Base-by-base conservation (phyloP, 2,329 filamentous ascomycete species). In the Paraphaeosphaeria minitans region DNA sequence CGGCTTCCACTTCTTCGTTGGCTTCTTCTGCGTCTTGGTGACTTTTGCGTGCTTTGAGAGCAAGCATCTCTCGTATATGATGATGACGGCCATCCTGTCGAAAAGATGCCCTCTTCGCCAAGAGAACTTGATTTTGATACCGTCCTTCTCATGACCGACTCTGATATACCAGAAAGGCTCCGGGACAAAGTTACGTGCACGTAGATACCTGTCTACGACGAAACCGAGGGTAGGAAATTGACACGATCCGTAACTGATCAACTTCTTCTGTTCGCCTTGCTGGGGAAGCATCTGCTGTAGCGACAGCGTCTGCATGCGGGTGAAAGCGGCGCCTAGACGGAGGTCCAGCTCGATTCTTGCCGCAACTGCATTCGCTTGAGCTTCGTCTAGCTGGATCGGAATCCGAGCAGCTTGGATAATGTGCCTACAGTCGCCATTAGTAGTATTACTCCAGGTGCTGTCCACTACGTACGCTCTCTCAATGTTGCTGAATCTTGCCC, bases 211-310 rank as follows among this genome's bases (percentile, higher is more conserved):
- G 76, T 99, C 95, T 7, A 99, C 95, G 1, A 99, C 94, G 66
- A 99, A 99, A 0, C 95, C 95, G 5, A 99, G 83, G 0, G 95
- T 98, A 1, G 95, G 95, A 70, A 99, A 99, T 75, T 99, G 95
- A 66, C 95, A 99, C 4, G 93, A 97, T 86, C 91, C 93, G 71
- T 97, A 97, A 75, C 92, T 96, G 51, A 97, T 84, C 1, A 90
- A 80, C 42, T 75, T 76, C 56, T 86, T 81, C 1, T 87, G 81
- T 48, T 87, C 81, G 42, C 96, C 78, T 1, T 85, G 83, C 0
- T 85, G 62, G 2, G 70, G 88, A 8, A 92, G 88, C 29, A 97
- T 81, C 0, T 83, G 78, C 61, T 90, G 87, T n/a, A 99, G 82
- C 61, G 85, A 90, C 56, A 90, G 84, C 0, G 92, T 96, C 63